Evolutionary conservation across 345 rosid genomes (phyloP), one percentile per base, ranked within the genome.

Genomic region (Microthlaspi erraticum): DNA sequence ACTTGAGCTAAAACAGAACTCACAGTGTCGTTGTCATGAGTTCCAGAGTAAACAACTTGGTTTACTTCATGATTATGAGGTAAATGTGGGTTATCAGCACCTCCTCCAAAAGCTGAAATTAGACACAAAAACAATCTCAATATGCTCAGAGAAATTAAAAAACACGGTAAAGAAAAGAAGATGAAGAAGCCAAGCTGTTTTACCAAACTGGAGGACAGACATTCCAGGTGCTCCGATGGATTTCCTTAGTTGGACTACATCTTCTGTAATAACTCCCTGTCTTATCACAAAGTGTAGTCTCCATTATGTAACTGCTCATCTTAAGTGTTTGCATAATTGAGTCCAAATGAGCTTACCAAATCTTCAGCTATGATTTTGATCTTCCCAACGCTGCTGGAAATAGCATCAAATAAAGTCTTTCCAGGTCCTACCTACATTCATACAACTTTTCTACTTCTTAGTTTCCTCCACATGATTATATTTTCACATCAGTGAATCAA

Each of bases 191-290:
- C 31, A 7, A 34, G 58, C 0, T 42, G 6, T 33, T 23, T 75
- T 87, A 93, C 98, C 98, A 79, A 93, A 93, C 76, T 93, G 98
- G 57, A 93, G 96, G 72, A 93, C 98, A 45, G 88, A 90, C 98
- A 93, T 93, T 84, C 97, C 97, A 63, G 96, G 98, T n/a, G 91
- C 97, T 49, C 87, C 92, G 18, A 93, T 91, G n/a, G 86, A 82
- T 81, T 83, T 89, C 79, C 98, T 84, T 45, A 93, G 88, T 68
- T 83, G 74, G 73, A 86, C 88, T 34, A 93, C 98, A 82, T 93
- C 98, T 75, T 89, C 83, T 12, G 97, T 93, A 75, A 93, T 91
- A 70, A 93, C 97, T 62, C 98, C 98, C 98, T 93, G 82, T 54
- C 43, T 60, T 18, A 50, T 17, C 5, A 66, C 37, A 64, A 31